These are phyloP conservation scores for Diversispora epigaea DNA, from an alignment of 192 early-diverging fungal genomes.

Conservation along the genomic window DNA sequence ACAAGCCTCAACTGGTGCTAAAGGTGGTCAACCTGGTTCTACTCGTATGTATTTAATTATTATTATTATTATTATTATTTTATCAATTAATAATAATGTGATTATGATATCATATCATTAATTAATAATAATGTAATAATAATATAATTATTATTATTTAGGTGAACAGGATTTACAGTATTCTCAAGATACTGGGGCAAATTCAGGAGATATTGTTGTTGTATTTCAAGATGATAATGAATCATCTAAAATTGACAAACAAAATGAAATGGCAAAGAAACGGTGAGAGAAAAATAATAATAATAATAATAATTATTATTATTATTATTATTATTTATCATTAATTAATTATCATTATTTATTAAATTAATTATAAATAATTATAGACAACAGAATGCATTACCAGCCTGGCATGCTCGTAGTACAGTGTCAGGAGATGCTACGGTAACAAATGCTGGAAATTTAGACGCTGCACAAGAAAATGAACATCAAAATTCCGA, in stretches of 20 bases:
- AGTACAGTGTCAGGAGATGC: conserved; percentile 66
- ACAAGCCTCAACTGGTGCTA: neutral
- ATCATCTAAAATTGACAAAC: conserved; percentile 62
- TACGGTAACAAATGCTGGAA: conserved; percentile 37
- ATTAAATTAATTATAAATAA: neutral
- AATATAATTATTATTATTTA: conserved; percentile 24
- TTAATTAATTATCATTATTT: no score
- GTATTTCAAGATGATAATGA: conserved; percentile 72
- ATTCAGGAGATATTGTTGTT: conserved; percentile 66
- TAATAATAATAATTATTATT: neutral
- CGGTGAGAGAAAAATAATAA: conserved; percentile 22
- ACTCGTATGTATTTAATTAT: conserved; percentile 1
- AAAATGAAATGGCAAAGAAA: conserved; percentile 65
- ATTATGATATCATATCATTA: neutral
- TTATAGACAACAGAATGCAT: conserved; percentile 64
- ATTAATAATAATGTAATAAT: neutral
- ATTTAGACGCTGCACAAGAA: conserved; percentile 42
- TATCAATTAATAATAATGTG: neutral
- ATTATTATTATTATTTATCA: neutral
- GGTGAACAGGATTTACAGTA: conserved; percentile 62
- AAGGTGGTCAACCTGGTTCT: neutral
- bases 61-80: neutral
- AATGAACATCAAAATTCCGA: conserved; percentile 41
- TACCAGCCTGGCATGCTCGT: conserved; percentile 78
- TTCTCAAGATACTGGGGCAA: conserved; percentile 63